phyloP scores from a whole-genome alignment of 2,329 filamentous ascomycete species.

The Graphilbum sp. region DNA sequence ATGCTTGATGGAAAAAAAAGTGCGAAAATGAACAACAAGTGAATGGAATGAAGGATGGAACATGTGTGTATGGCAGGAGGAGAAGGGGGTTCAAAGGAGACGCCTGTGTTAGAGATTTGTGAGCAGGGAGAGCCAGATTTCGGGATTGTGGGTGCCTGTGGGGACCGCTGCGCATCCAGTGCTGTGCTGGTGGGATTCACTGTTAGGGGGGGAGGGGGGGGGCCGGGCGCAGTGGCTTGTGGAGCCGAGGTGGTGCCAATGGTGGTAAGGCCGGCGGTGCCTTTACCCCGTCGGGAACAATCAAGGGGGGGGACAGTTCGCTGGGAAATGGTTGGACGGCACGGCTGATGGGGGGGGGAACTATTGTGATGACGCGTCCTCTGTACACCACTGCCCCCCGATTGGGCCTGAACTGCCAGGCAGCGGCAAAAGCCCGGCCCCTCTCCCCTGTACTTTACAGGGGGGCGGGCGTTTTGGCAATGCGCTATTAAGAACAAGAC shows the following conservation, averaged over 20 bases:
- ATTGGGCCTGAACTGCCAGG: neutral
- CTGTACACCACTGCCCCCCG: neutral
- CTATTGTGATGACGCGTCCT: neutral
- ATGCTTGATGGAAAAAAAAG: neutral
- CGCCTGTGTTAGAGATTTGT: conserved; percentile 1
- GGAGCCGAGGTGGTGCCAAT: no score
- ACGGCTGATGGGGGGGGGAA: conserved; percentile 1
- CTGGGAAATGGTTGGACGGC: neutral
- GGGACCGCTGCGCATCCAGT: no score
- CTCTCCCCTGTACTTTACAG: no score
- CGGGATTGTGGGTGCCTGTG: neutral
- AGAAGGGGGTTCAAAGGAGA: neutral
- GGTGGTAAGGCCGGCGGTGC: no score
- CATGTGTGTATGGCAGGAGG: neutral
- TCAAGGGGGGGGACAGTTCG: no score
- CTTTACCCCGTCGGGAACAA: no score
- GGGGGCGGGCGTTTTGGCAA: no score
- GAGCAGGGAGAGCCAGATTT: conserved; percentile 5
- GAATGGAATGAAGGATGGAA: neutral
- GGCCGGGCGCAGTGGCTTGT: no score
- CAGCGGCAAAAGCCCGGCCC: neutral
- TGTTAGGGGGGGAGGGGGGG: no score
- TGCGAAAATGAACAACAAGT: neutral
- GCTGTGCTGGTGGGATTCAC: no score
- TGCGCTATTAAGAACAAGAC: no score